phyloP scores from a whole-genome alignment of 2,329 filamentous ascomycete species.

The Scorias spongiosa region DNA sequence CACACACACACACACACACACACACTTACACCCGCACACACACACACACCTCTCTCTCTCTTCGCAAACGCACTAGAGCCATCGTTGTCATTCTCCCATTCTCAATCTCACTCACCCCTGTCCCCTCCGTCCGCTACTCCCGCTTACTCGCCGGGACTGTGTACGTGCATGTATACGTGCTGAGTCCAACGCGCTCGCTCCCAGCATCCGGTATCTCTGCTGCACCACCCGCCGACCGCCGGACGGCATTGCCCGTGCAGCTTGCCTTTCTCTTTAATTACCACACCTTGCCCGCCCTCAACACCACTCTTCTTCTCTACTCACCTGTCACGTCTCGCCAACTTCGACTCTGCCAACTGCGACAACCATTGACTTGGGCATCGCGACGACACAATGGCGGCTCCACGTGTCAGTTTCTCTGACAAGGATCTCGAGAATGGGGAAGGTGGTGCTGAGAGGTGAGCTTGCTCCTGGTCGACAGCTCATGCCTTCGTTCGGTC shows the following conservation, averaged over 20 bases:
- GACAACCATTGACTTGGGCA: slow-evolving; percentile 18
- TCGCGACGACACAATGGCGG: slow-evolving; percentile 20
- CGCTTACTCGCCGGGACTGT: too few species aligned
- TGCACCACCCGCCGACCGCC: not conserved
- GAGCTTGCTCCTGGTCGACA: not conserved
- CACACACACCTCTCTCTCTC: too few species aligned
- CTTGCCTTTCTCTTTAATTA: not conserved
- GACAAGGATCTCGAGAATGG: slow-evolving; percentile 26
- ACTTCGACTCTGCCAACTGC: not conserved
- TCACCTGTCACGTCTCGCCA: not conserved
- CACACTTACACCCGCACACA: too few species aligned
- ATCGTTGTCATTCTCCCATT: too few species aligned
- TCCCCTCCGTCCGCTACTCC: too few species aligned
- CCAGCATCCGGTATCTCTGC: not conserved
- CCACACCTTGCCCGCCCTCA: not conserved
- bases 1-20: too few species aligned
- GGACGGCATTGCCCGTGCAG: not conserved
- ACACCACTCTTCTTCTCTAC: not conserved
- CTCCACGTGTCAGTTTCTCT: slow-evolving; percentile 24
- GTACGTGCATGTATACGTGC: not conserved
- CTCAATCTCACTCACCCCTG: too few species aligned
- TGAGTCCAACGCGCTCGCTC: not conserved
- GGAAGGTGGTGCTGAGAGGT: slow-evolving; percentile 16
- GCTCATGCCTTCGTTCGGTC: not conserved
- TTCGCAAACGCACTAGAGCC: too few species aligned